Percentiles rank a stretch among this genome's conserved stretches.
phyloP scores from a whole-genome alignment of 1,284 basidiomycete species.

The Caloboletus inedulis region DNA sequence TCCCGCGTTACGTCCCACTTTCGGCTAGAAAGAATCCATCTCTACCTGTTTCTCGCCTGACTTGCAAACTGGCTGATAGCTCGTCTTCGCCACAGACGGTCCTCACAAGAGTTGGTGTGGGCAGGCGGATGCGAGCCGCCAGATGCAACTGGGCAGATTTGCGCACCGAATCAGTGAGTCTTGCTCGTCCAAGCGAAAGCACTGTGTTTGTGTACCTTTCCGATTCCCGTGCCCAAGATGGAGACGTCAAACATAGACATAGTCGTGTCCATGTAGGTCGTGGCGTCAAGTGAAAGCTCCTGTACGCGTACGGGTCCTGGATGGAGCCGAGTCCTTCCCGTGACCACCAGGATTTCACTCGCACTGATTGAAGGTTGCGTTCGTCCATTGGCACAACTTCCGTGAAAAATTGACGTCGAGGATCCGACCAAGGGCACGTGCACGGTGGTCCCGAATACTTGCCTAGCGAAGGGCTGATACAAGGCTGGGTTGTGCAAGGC shows the following conservation, averaged over 20 bases:
- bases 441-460: neutral
- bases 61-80: neutral
- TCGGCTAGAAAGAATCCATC: neutral
- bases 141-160: neutral
- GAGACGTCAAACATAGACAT: neutral
- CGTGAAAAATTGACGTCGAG: neutral
- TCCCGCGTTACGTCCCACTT: neutral
- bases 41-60: neutral
- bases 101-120: neutral
- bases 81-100: neutral
- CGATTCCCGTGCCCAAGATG: neutral
- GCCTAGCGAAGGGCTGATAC: neutral
- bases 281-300: neutral
- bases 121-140: neutral
- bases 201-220: no score
- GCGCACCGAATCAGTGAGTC: neutral
- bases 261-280: neutral
- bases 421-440: neutral
- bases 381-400: neutral
- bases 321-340: neutral
- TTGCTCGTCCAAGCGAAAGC: conserved; percentile 3
- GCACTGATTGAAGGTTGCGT: neutral
- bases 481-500: neutral
- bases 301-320: no score
- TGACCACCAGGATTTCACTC: neutral